Percentiles rank a stretch among this genome's conserved stretches.
These are phyloP conservation scores for Thalassia testudinum DNA, from an alignment of 116 monocot species.

Conservation along the genomic window DNA sequence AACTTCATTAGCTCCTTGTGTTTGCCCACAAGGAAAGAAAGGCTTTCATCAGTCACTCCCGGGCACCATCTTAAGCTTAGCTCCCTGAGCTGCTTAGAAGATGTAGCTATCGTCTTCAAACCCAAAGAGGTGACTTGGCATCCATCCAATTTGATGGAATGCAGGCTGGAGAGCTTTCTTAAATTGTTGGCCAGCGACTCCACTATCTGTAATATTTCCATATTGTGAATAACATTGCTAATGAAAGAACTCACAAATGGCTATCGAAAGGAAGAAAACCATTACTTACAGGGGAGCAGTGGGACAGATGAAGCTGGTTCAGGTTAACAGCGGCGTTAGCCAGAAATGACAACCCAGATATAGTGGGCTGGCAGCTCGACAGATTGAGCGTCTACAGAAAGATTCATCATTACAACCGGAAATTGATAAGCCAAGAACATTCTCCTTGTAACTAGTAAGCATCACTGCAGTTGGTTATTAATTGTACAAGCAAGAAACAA, in stretches of 20 bases:
- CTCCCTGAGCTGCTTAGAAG: conserved; percentile 31
- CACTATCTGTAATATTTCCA: conserved; percentile 27
- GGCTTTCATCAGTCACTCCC: conserved; percentile 62
- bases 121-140: conserved; percentile 31
- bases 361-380: conserved; percentile 34
- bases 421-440: too few relatives aligned
- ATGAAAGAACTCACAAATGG: too few relatives aligned
- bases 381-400: conserved; percentile 36
- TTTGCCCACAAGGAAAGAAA: conserved; percentile 33
- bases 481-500: too few relatives aligned
- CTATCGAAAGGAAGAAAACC: too few relatives aligned
- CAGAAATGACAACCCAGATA: conserved; percentile 32
- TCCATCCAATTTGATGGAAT: conserved; percentile 49
- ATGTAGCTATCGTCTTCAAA: conserved; percentile 31
- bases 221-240: background rate
- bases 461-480: too few relatives aligned
- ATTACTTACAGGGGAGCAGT: conserved; percentile 29
- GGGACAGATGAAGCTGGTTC: conserved; percentile 26
- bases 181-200: conserved; percentile 24
- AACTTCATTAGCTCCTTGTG: conserved; percentile 48
- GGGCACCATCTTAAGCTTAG: conserved; percentile 69
- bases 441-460: too few relatives aligned
- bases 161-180: conserved; percentile 23
- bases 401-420: too few relatives aligned
- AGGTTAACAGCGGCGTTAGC: conserved; percentile 18